Evolutionary conservation across 257 asterid species (phyloP), one percentile per base, ranked within the genome.

Genomic region (Cynanchum wilfordii): DNA sequence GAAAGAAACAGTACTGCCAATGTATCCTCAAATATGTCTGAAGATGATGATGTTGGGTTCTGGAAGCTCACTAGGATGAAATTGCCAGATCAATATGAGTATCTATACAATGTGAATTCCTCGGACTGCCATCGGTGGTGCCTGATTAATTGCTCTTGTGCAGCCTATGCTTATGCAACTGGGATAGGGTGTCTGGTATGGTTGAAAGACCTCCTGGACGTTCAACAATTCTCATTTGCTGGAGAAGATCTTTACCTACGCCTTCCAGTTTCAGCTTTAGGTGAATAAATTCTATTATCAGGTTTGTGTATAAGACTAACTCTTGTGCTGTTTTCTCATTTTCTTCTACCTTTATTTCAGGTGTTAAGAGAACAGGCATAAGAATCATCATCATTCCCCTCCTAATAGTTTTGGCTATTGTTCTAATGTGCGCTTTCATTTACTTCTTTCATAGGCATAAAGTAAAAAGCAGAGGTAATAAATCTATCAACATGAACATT

Each of bases 181-280:
- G 75, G 71, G 22, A 75, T 77, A 22, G 74, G 82, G n/a, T 80
- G 87, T 72, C 76, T 83, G 82, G 55, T 77, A 40, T 77, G 87
- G 84, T 36, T 66, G 29, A 79, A 49, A 58, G 59, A 36, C 54
- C 77, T 80, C 2, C 17, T 75, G 20, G 87, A 80, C 74, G 63
- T 80, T 73, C 79, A 64, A 27, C 73, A 79, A 29, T 49, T 71
- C 59, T 62, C 78, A n/a, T 11, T 16, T 44, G 15, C 30, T 0
- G 83, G 80, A 22, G 75, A 76, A 59, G 80, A 71, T 71, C 75
- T 76, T 27, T 79, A 71, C 64, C 72, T 79, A 25, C 80, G 83
- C 36, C 78, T 79, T 66, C 65, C 71, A 33, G 10, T 42, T 56
- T 67, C 83, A 40, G 80, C 72, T 47, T 29, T 76, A 49, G 80